Evolutionary conservation across 129 eudicot species (phyloP).

Genomic region (Arctium minus): DNA sequence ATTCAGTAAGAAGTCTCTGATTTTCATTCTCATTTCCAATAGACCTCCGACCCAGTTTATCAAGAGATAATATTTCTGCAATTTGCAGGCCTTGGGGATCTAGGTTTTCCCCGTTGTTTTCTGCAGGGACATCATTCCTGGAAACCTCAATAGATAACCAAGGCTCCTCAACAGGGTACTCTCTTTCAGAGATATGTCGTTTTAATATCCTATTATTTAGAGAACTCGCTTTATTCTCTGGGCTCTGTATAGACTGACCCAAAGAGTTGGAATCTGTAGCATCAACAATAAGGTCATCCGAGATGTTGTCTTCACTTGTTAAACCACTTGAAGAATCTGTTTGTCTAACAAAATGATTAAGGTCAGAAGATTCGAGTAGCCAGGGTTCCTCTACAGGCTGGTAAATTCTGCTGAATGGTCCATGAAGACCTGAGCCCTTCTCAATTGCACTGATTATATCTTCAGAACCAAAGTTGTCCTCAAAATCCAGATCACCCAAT

Average conservation of each 20-base stretch:
- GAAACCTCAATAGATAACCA: conserved; percentile 45
- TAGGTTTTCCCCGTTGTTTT: conserved; percentile 24
- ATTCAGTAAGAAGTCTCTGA: conserved; percentile 22
- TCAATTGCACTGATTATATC: background rate
- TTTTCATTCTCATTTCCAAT: conserved; percentile 27
- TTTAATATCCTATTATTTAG: conserved; percentile 8
- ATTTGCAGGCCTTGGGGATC: conserved; percentile 19
- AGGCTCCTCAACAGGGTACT: conserved; percentile 79
- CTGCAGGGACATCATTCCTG: conserved; percentile 9
- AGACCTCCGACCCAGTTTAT: conserved; percentile 25
- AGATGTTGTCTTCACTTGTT: conserved; percentile 18
- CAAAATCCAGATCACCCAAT: conserved; percentile 31
- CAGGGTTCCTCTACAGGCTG: conserved; percentile 88
- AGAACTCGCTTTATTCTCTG: conserved; percentile 10
- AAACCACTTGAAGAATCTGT: conserved; percentile 30
- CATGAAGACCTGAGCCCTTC: conserved; percentile 18
- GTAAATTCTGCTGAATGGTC: conserved; percentile 23
- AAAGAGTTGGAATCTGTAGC: conserved; percentile 11
- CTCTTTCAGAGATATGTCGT: conserved; percentile 15
- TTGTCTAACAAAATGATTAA: conserved; percentile 20
- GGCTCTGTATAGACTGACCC: background rate
- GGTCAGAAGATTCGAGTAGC: conserved; percentile 53
- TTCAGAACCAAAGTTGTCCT: conserved; percentile 20
- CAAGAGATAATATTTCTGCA: conserved; percentile 35
- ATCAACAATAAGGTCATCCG: conserved; percentile 8